phyloP scores from a whole-genome alignment of 257 asterid species.

The Anisodus acutangulus region DNA sequence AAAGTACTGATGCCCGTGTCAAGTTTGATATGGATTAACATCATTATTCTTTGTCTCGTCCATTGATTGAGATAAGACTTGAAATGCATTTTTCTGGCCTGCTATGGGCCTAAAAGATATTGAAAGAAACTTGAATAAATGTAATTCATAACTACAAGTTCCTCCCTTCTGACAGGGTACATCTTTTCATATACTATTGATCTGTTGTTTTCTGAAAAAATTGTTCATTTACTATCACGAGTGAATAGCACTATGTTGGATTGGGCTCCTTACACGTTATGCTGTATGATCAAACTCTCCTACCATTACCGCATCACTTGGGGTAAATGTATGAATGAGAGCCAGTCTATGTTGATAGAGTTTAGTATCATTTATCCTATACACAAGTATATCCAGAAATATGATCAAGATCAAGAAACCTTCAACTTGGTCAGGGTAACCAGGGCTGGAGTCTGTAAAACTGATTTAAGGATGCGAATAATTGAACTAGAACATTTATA shows the following conservation, averaged over 20 bases:
- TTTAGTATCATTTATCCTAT: not conserved
- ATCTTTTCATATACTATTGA: not conserved
- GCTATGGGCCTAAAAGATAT: constrained; percentile 31
- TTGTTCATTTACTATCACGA: not conserved
- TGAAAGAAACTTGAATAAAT: constrained; percentile 41
- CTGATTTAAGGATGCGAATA: not conserved
- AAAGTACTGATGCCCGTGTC: constrained; percentile 33
- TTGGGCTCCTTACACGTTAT: not conserved
- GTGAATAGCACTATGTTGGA: not conserved
- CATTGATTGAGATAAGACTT: not conserved
- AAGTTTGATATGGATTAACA: constrained; percentile 16
- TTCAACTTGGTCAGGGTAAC: not conserved
- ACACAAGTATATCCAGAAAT: not conserved
- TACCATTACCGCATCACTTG: constrained; percentile 1
- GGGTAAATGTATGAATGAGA: not conserved
- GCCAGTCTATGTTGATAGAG: not conserved
- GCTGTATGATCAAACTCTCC: not conserved
- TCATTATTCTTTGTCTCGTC: constrained; percentile 23
- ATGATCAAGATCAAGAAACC: not conserved
- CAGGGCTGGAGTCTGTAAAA: not conserved
- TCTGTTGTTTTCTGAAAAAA: not conserved
- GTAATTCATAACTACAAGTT: not conserved
- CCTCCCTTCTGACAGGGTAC: not conserved
- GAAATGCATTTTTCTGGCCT: constrained; percentile 35
- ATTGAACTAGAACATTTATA: not conserved